Conservation (phyloP, 345 rosid genomes). For the Salix viminalis region DNA sequence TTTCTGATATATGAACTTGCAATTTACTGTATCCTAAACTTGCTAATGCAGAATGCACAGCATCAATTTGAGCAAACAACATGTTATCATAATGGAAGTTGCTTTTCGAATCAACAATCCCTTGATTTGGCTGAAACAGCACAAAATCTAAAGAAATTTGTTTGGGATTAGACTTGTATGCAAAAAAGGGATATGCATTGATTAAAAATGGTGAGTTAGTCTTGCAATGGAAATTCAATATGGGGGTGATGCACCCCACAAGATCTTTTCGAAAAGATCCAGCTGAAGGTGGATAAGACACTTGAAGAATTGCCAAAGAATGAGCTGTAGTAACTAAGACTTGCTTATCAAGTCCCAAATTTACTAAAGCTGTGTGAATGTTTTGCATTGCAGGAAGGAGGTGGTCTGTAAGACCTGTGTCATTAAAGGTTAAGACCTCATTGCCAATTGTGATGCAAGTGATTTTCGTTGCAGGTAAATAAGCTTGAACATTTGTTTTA, state of each 20-base stretch:
- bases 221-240: constrained; percentile 60
- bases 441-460: constrained; percentile 81
- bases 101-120: constrained; percentile 58
- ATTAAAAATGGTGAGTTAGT: constrained; percentile 73
- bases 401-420: constrained; percentile 44
- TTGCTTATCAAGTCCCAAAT: constrained; percentile 55
- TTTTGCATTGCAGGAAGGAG: constrained; percentile 85
- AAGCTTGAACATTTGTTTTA: constrained; percentile 59
- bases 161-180: constrained; percentile 77
- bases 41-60: constrained; percentile 68
- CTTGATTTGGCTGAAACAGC: constrained; percentile 68
- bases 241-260: constrained; percentile 37
- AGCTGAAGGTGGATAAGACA: constrained; percentile 85
- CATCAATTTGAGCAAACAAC: constrained; percentile 88
- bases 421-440: constrained; percentile 74
- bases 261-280: constrained; percentile 74
- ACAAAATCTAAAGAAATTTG: constrained; percentile 72
- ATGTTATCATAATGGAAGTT: constrained; percentile 81
- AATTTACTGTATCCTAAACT: constrained; percentile 60
- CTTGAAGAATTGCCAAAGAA: constrained; percentile 58
- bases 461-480: constrained; percentile 77
- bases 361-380: constrained; percentile 61
- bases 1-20: constrained; percentile 73
- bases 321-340: constrained; percentile 79
- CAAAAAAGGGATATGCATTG: constrained; percentile 93